These are phyloP conservation scores for Penicillium manginii DNA, from an alignment of 495 filamentous ascomycete species.

Conservation along the genomic window DNA sequence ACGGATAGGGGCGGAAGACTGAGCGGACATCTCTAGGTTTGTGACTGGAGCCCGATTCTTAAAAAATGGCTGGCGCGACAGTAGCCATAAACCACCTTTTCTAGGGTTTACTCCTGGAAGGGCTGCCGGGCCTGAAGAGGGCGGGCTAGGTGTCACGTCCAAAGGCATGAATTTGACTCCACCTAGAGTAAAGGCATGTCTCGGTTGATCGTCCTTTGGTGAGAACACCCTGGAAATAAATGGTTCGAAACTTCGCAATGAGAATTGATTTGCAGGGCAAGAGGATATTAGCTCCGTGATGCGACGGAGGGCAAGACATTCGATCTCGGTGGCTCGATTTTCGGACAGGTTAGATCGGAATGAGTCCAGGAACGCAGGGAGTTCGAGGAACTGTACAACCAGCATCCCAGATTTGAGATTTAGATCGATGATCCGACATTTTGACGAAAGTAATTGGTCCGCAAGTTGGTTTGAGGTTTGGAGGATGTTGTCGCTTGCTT, in stretches of 20 bases:
- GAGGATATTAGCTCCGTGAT: constrained; percentile 52
- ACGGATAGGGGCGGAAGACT: background rate
- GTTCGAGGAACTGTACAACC: constrained; percentile 39
- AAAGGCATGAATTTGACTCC: constrained; percentile 59
- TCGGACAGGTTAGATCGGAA: constrained; percentile 12
- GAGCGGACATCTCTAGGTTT: constrained; percentile 16
- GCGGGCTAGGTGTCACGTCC: constrained; percentile 8
- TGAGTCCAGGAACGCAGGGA: constrained; percentile 11
- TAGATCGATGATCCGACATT: constrained; percentile 42
- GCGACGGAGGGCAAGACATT: constrained; percentile 41
- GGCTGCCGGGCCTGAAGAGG: background rate
- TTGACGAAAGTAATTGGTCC: constrained; percentile 33
- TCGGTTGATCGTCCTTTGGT: constrained; percentile 32
- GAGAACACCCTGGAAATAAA: constrained; percentile 34
- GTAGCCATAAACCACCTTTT: constrained; percentile 43
- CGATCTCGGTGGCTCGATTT: constrained; percentile 24
- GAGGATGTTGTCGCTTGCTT: constrained; percentile 37
- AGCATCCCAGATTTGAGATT: constrained; percentile 44
- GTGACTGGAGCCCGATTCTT: constrained; percentile 25
- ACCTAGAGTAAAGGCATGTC: constrained; percentile 54
- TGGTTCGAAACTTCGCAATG: constrained; percentile 36
- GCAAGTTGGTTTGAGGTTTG: constrained; percentile 38
- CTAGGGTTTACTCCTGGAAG: constrained; percentile 4
- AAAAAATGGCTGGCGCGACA: constrained; percentile 56
- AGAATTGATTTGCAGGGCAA: constrained; percentile 39